A percentile compares a stretch with the other conserved stretches of the same genome.
phyloP scores from a whole-genome alignment of 805 yeast genomes.

The Blastobotrys robertii region DNA sequence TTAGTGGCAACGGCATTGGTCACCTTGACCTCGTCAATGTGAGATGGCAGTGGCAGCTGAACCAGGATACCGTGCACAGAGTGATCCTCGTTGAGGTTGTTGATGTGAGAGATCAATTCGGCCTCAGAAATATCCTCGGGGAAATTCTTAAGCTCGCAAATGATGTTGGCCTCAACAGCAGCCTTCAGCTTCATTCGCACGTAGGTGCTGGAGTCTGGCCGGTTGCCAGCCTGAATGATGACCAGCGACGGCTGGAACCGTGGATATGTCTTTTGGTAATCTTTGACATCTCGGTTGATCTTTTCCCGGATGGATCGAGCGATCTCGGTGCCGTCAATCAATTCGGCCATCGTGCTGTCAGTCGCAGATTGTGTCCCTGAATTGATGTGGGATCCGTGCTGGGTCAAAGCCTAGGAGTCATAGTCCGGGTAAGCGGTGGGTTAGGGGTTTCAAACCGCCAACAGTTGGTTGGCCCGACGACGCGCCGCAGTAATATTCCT shows the following conservation, averaged over 20 bases:
- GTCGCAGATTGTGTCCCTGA: too few species aligned
- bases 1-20: constrained; percentile 73
- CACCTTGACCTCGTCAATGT: constrained; percentile 65
- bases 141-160: constrained; percentile 54
- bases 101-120: constrained; percentile 46
- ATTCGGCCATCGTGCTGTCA: constrained; percentile 19
- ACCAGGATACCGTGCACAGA: constrained; percentile 78
- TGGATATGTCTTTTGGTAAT: constrained; percentile 11
- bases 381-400: background rate
- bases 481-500: background rate
- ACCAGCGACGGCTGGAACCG: constrained; percentile 61
- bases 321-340: constrained; percentile 48
- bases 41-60: constrained; percentile 82
- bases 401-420: background rate
- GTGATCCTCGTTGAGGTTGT: constrained; percentile 60
- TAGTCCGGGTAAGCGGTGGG: background rate
- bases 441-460: background rate
- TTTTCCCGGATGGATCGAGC: constrained; percentile 27
- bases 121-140: constrained; percentile 53
- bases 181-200: constrained; percentile 89
- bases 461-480: background rate
- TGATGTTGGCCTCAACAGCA: constrained; percentile 71
- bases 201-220: constrained; percentile 87
- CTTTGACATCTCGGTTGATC: constrained; percentile 15
- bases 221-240: constrained; percentile 80